Conservation (phyloP, 2,329 filamentous ascomycete genomes). For the Stagonosporopsis cucurbitacearum region DNA sequence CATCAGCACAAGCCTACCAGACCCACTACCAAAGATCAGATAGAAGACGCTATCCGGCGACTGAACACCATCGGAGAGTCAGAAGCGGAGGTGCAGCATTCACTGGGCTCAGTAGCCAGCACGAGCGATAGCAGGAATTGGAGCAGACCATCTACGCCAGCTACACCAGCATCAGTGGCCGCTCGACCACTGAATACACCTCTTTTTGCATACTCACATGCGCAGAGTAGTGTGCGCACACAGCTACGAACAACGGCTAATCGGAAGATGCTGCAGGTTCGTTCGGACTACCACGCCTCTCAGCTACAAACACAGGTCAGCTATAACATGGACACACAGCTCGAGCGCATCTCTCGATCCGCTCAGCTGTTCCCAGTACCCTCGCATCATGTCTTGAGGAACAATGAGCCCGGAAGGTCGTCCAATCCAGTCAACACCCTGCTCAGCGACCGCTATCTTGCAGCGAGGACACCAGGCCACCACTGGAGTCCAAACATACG, state of each 20-base stretch:
- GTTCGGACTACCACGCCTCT: background rate
- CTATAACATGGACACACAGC: background rate
- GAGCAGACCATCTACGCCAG: background rate
- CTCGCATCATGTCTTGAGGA: background rate
- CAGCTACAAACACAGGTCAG: background rate
- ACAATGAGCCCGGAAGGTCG: background rate
- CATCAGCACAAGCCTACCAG: background rate
- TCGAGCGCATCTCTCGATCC: background rate
- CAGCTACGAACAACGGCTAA: background rate
- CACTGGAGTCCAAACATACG: background rate
- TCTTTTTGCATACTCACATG: background rate
- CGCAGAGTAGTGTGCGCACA: background rate
- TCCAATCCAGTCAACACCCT: background rate
- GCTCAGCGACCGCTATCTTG: background rate
- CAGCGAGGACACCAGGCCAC: background rate
- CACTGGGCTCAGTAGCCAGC: background rate
- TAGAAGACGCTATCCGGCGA: background rate
- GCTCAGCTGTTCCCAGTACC: background rate
- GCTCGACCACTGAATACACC: background rate
- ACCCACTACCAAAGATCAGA: background rate
- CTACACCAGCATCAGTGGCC: background rate
- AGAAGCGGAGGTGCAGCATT: background rate
- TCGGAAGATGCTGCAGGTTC: slow-evolving; percentile 2
- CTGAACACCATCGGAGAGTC: background rate
- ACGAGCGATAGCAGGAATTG: background rate